Conservation (phyloP, 2,329 filamentous ascomycete species). For the Epichloe amarillans region DNA sequence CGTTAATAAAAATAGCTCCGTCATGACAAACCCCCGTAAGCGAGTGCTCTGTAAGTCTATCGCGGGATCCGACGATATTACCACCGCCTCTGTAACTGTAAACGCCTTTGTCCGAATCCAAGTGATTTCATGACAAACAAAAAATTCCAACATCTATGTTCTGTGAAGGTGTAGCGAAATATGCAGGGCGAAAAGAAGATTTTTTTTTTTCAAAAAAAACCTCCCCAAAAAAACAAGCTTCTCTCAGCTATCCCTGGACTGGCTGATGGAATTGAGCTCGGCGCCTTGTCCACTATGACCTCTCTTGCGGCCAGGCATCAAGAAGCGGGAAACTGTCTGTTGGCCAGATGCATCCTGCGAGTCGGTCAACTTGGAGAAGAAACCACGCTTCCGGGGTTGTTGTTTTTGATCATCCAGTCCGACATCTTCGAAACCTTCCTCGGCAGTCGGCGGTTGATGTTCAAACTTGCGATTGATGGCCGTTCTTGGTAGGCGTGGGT, state of each 20-base stretch:
- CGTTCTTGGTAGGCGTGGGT: conserved; percentile 48
- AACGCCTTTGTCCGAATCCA: neutral
- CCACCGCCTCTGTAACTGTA: neutral
- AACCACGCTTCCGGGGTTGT: conserved; percentile 43
- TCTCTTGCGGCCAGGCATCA: conserved; percentile 58
- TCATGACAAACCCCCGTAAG: neutral
- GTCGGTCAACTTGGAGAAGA: conserved; percentile 68
- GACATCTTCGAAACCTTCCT: conserved; percentile 83
- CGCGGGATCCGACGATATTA: neutral
- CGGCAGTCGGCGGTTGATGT: conserved; percentile 49
- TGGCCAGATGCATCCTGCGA: conserved; percentile 24
- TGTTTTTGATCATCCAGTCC: conserved; percentile 64
- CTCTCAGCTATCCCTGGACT: conserved; percentile 15
- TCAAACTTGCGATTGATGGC: conserved; percentile 45
- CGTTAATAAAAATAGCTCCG: neutral
- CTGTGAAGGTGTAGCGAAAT: neutral
- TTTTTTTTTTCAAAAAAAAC: neutral
- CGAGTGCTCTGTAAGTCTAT: neutral
- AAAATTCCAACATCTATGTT: neutral
- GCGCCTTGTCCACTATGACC: conserved; percentile 51
- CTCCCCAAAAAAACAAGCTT: neutral
- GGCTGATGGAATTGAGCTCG: conserved; percentile 54
- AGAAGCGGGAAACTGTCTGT: conserved; percentile 42
- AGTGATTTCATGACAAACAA: neutral
- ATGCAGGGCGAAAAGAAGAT: neutral